Evolutionary conservation across 108 stramenopile genomes (phyloP), one percentile per base, ranked within the genome.

Genomic region (Nitzschia palea): DNA sequence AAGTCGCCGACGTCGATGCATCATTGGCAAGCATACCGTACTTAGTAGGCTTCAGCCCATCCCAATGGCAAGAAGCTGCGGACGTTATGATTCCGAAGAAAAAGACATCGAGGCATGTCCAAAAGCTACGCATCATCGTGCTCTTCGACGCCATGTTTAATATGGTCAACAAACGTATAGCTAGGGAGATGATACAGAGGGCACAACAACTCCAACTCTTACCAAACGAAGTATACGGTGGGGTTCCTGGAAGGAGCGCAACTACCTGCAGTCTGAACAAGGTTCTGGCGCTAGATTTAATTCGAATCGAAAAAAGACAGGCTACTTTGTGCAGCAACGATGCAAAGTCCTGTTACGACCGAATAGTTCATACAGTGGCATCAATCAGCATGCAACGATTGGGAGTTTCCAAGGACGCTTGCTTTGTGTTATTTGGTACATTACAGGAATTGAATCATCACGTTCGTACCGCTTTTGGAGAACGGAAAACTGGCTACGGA

Each of bases 251-350:
- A 14, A 8, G 37, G 14, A 8, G 37, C 8, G 37, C 37, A 14
- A 40, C 8, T 10, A 40, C 37, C 8, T 40, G n/a, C n/a, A n/a
- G n/a, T n/a, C n/a, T n/a, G n/a, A n/a, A n/a, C n/a, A n/a, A n/a
- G n/a, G n/a, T n/a, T n/a, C n/a, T n/a, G n/a, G n/a, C n/a, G n/a
- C n/a, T n/a, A n/a, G n/a, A n/a, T n/a, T n/a, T n/a, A n/a, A n/a
- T n/a, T n/a, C n/a, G n/a, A n/a, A n/a, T n/a, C n/a, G n/a, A n/a
- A n/a, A n/a, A n/a, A n/a, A n/a, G n/a, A n/a, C n/a, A n/a, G n/a
- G n/a, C n/a, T n/a, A n/a, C n/a, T n/a, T n/a, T n/a, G n/a, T 57
- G 55, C 55, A 34, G 32, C 55, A 57, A 57, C n/a, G 55, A 57
- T 27, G 55, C 31, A n/a, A n/a, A n/a, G n/a, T n/a, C n/a, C n/a